Evolutionary conservation across 352 stramenopile species (phyloP), one percentile per base, ranked within the genome.

Genomic region (Pythium insidiosum): DNA sequence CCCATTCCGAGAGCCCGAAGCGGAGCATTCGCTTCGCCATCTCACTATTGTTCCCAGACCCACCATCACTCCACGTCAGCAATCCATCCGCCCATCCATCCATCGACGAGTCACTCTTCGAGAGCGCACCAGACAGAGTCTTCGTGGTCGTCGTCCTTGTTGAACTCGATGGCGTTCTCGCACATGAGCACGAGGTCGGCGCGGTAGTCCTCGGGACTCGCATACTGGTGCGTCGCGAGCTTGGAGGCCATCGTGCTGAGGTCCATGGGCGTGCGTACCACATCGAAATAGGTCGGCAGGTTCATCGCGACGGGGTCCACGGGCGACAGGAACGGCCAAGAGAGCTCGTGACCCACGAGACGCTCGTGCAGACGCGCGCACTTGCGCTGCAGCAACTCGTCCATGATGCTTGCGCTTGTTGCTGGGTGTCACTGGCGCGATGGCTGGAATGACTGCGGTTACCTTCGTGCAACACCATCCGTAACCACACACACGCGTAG

Each of bases 241-340:
- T 92, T 95, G 37, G 57, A 49, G 30, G 83, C 70, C 60, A 99
- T 95, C 1, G 94, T 98, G 36, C 83, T 75, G 21, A 99, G 74
- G 61, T 99, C 96, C 97, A 99, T 99, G 5, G 97, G 97, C 29
- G 79, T 50, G 58, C 88, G 76, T 45, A 99, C 87, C 21, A 98
- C 79, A 11, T 96, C 68, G 46, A 89, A 87, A 61, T 99, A 99
- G 41, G 84, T 93, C 11, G 88, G 88, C 43, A 98, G 73, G 35
- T 92, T 81, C 30, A 97, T 60, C 37, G 74, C 73, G 21, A 97
- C 79, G 26, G 97, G 89, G 63, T 98, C 95, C 35, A 99, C 96
- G 18, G 96, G 96, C 43, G 84, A 64, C 18, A 88, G 71, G 63
- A 99, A 99, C 2, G 91, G 84, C 71, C 71, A 90, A 9, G 79